Evolutionary conservation across 2,329 filamentous ascomycete genomes (phyloP).

Genomic region (Colletotrichum sp.): DNA sequence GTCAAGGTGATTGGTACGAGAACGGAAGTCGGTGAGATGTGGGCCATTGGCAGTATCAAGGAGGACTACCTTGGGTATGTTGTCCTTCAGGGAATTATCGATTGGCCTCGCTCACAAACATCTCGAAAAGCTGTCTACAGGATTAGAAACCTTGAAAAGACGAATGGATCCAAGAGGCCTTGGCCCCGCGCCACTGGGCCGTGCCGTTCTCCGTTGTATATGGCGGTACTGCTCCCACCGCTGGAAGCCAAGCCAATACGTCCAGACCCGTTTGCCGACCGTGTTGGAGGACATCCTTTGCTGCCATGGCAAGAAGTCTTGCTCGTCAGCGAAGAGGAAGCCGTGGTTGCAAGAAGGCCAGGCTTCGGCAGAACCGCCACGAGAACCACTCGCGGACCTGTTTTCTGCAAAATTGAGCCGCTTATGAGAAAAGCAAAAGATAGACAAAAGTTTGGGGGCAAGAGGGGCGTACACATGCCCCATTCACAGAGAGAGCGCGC

Average conservation of each 20-base stretch:
- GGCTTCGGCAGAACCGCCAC: background rate
- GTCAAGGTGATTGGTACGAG: constrained; percentile 94
- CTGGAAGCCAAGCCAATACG: background rate
- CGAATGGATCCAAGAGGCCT: background rate
- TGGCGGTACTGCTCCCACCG: background rate
- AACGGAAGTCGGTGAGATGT: constrained; percentile 93
- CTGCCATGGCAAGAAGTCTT: background rate
- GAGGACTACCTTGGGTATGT: constrained; percentile 75
- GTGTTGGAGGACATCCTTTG: background rate
- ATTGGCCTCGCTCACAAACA: constrained; percentile 13
- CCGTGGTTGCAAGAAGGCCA: background rate
- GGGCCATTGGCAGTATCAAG: constrained; percentile 97
- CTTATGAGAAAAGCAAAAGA: background rate
- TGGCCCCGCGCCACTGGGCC: background rate
- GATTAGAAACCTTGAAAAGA: background rate
- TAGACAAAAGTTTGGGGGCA: constrained; percentile 18
- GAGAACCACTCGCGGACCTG: background rate
- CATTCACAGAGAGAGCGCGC: background rate
- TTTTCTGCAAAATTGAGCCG: background rate
- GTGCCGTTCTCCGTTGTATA: background rate
- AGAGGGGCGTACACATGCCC: constrained; percentile 9
- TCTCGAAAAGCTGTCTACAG: constrained; percentile 20
- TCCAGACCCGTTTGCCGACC: background rate
- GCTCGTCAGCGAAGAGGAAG: background rate
- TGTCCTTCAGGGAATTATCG: background rate